A percentile compares a stretch with the other conserved stretches of the same genome.
Evolutionary conservation across 768 basidiomycete species (phyloP).

Genomic region (Pleurotus ostreatus): DNA sequence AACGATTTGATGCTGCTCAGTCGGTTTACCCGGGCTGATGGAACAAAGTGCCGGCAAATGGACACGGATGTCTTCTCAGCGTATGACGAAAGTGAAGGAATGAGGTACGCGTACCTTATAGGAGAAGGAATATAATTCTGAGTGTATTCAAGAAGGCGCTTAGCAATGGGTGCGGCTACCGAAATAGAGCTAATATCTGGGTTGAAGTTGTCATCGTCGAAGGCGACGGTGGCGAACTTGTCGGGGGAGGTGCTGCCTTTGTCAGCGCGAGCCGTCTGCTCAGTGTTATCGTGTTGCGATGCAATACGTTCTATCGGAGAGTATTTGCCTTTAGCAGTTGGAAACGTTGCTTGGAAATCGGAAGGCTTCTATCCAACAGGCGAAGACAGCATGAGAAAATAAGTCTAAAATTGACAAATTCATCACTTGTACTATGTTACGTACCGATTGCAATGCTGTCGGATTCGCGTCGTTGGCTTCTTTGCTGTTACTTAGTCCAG

Average conservation of each 20-base stretch:
- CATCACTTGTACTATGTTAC: not conserved
- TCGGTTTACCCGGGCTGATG: too few relatives aligned
- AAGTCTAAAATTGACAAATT: not conserved
- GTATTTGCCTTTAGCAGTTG: not conserved
- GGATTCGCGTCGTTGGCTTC: too few relatives aligned
- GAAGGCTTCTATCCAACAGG: not conserved
- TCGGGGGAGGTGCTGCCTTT: not conserved
- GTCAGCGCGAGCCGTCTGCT: not conserved
- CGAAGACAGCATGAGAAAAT: not conserved
- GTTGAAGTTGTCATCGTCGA: not conserved
- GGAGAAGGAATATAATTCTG: constrained; percentile 31
- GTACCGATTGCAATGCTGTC: not conserved
- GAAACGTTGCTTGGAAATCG: not conserved
- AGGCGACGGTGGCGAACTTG: not conserved
- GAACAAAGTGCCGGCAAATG: too few relatives aligned
- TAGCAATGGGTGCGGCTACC: constrained; percentile 27
- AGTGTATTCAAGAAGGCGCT: constrained; percentile 45
- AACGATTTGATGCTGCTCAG: constrained; percentile 17
- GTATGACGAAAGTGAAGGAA: too few relatives aligned
- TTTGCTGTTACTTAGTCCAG: too few relatives aligned
- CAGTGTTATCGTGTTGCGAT: not conserved
- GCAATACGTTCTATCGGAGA: not conserved
- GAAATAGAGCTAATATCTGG: not conserved
- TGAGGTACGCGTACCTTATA: too few relatives aligned
- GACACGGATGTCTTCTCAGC: too few relatives aligned